Evolutionary conservation across 208 protist genomes (phyloP).

Genomic region (Leishmania braziliensis): DNA sequence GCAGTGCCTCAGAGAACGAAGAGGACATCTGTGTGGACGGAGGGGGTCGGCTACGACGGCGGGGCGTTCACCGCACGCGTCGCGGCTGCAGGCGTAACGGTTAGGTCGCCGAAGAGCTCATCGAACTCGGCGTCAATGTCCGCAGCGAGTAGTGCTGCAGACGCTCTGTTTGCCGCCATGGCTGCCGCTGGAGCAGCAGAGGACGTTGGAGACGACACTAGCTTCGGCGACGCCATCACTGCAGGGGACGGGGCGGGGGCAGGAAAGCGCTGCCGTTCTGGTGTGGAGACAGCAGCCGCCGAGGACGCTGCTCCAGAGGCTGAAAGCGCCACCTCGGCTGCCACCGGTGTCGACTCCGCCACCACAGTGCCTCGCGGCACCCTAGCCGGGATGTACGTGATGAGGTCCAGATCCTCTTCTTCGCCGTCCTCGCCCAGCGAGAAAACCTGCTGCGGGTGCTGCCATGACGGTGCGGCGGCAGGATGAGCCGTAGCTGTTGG

Average conservation of each 20-base stretch:
- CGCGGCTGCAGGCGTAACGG: background rate
- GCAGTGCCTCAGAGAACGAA: background rate
- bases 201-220: too few relatives aligned
- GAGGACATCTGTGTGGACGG: background rate
- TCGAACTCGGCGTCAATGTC: slow-evolving; percentile 76
- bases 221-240: too few relatives aligned
- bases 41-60: slow-evolving; percentile 13
- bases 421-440: slow-evolving; percentile 53
- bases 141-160: slow-evolving; percentile 26
- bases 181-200: background rate
- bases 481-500: slow-evolving; percentile 1
- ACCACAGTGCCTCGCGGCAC: slow-evolving; percentile 22
- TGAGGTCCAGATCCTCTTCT: slow-evolving; percentile 79
- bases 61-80: background rate
- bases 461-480: background rate
- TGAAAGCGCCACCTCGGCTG: background rate
- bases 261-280: background rate
- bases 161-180: background rate
- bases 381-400: slow-evolving; percentile 46
- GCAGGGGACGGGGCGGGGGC: background rate
- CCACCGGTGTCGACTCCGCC: background rate
- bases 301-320: background rate
- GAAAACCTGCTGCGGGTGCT: slow-evolving; percentile 36
- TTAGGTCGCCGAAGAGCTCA: slow-evolving; percentile 57
- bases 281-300: background rate